Evolutionary conservation across 495 filamentous ascomycete species (phyloP), one percentile per base, ranked within the genome.

Genomic region (Cercophora newfieldiana): DNA sequence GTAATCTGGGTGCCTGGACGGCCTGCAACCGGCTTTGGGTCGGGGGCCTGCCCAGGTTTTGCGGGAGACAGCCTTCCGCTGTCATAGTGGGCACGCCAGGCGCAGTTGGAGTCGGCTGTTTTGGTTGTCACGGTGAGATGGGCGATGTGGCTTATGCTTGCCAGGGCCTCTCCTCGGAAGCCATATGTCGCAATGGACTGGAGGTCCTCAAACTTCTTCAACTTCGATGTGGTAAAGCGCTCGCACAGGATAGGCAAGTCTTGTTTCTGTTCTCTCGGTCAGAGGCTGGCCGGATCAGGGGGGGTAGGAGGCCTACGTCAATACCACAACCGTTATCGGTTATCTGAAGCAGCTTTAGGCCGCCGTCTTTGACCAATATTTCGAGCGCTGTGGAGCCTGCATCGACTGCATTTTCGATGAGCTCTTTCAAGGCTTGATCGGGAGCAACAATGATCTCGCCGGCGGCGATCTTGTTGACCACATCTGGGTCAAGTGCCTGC

Each of bases 391-490:
- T 97, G 1, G 95, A 92, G 19, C 96, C 94, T 29, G 96, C 96
- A 78, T 99, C 96, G 33, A 99, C 96, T 7, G 96, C 88, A 69
- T 99, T 99, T 72, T 99, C 96, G 14, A 98, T 96, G 54, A 99
- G 81, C 76, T 99, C 96, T 80, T 99, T 99, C 30, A 99, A 78
- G 21, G 96, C 96, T 74, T 99, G 92, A 65, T 98, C 93, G 24
- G 96, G 96, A 12, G 96, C 95, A 59, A 98, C 93, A 59, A 99
- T 98, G 66, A 98, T 99, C 74, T 99, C 96, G 18, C 96, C 96
- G n/a, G 96, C 96, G 7, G 96, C 96, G 70, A 99, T 99, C 79
- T 97, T 98, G 80, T 98, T 98, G 64, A 98, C 92, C 48, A 99
- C 96, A 82, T 97, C 93, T 72, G 91, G 90, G 74, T 97, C 91